These are phyloP conservation scores for Plantago ovata DNA, from an alignment of 257 asterid species.

Conservation along the genomic window DNA sequence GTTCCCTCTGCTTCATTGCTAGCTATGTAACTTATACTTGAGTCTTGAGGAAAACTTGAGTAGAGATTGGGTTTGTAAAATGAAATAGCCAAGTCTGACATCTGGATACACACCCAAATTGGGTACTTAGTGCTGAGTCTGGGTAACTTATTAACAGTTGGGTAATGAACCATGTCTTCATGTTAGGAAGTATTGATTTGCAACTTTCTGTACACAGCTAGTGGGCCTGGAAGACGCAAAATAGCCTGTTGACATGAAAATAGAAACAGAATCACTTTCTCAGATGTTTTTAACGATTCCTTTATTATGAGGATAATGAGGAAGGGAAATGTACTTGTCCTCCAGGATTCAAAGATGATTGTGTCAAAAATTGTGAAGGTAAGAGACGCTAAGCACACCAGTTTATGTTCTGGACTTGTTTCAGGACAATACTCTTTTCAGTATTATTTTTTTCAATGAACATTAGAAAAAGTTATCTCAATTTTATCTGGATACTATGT, in stretches of 20 bases:
- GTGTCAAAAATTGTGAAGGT: constrained; percentile 83
- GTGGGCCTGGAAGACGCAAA: constrained; percentile 71
- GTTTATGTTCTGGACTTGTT: not conserved
- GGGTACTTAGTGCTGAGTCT: too few species aligned
- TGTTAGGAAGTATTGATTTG: not conserved
- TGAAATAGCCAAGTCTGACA: too few species aligned
- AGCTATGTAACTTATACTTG: too few species aligned
- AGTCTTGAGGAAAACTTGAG: too few species aligned
- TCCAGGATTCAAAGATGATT: constrained; percentile 79
- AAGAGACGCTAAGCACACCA: constrained; percentile 11
- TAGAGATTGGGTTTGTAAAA: too few species aligned
- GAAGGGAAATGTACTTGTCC: constrained; percentile 82
- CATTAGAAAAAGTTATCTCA: too few species aligned
- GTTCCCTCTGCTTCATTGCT: too few species aligned
- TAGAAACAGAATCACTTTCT: constrained; percentile 48
- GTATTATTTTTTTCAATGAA: too few species aligned
- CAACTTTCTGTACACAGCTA: constrained; percentile 31
- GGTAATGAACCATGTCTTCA: not conserved
- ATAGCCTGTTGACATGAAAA: constrained; percentile 90
- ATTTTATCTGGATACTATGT: not conserved
- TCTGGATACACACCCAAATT: too few species aligned
- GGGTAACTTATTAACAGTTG: not conserved
- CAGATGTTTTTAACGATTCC: constrained; percentile 50
- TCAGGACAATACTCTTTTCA: too few species aligned
- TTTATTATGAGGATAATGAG: constrained; percentile 47